Evolutionary conservation across 2,329 filamentous ascomycete genomes (phyloP), one percentile per base, ranked within the genome.

Genomic region (Grosmannia serpens): DNA sequence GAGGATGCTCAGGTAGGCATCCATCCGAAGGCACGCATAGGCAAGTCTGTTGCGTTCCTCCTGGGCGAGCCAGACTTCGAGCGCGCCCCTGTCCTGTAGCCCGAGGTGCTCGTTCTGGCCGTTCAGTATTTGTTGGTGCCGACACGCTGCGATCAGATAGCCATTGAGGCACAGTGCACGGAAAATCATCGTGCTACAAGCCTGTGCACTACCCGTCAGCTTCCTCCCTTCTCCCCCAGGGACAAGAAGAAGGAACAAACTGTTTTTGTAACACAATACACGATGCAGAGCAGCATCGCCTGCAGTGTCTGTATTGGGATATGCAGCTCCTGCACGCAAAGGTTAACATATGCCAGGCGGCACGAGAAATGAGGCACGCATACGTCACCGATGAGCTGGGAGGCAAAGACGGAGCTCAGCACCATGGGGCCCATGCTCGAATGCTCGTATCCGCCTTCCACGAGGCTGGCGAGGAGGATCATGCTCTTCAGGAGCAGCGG

Each of bases 31-130:
- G 10, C 46, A 55, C 4, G 53, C 26, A 9, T 56, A 59, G 29
- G 57, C 57, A 20, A 59, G 53, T 17, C 56, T 58, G 27, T 58
- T 59, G 26, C 46, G 53, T n/a, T 54, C 44, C 27, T 58, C 57
- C 10, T 55, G 52, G 10, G 31, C n/a, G 1, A 55, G 29, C 57
- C 57, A 58, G 9, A 17, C 46, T 4, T 29, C 29, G 15, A 55
- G 53, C 2, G 31, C 57, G 33, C 46, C 53, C 10, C 20, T 17
- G 29, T 55, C 52, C 8, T 9, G 24, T 46, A n/a, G 44, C n/a
- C 41, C 33, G 15, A 17, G 31, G 9, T 49, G 41, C 17, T 58
- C 51, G 8, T 50, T 22, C 24, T 44, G 33, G n/a, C 57, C 57
- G n/a, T 10, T 27, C 11, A 58, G 50, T 2, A 58, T 46, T n/a